Conservation (phyloP, 352 stramenopile species). For the Pythium periplocum region DNA sequence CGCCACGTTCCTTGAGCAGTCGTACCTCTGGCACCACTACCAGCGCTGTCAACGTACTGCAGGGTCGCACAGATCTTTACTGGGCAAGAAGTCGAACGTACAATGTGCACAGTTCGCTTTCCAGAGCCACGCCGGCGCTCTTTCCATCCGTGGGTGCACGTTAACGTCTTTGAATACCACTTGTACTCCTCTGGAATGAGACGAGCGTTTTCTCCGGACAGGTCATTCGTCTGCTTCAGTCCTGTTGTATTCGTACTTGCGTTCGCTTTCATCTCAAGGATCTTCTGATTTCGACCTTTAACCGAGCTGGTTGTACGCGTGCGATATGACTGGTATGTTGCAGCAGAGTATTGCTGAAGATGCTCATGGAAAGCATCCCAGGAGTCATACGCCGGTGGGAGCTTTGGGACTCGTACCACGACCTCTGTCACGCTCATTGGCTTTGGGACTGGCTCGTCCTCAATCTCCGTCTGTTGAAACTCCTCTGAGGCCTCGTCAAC, state of each 20-base stretch:
- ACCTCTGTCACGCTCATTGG: conserved; percentile 26
- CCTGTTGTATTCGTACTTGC: no score
- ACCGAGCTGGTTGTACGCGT: conserved; percentile 73
- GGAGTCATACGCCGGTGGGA: conserved; percentile 46
- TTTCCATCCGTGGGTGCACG: conserved; percentile 81
- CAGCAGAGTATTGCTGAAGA: conserved; percentile 56
- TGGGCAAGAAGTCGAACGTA: conserved; percentile 60
- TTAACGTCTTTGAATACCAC: conserved; percentile 81
- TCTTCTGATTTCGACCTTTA: conserved; percentile 65
- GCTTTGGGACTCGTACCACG: conserved; percentile 53
- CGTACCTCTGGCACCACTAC: not conserved
- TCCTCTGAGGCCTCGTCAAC: no score
- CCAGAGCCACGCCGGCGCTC: conserved; percentile 57
- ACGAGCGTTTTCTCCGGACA: conserved; percentile 13
- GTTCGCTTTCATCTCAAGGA: conserved; percentile 32
- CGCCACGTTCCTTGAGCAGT: conserved; percentile 30
- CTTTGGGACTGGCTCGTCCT: not conserved
- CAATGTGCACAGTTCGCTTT: conserved; percentile 56
- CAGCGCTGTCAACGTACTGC: conserved; percentile 27
- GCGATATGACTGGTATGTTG: conserved; percentile 68
- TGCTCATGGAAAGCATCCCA: conserved; percentile 67
- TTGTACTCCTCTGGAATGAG: conserved; percentile 63
- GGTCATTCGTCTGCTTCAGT: not conserved
- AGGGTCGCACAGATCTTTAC: conserved; percentile 80
- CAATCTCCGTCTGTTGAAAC: no score